A percentile compares a stretch with the other conserved stretches of the same genome.
phyloP scores from a whole-genome alignment of 176 grass and related monocot genomes.

The Musa troglodytarum region DNA sequence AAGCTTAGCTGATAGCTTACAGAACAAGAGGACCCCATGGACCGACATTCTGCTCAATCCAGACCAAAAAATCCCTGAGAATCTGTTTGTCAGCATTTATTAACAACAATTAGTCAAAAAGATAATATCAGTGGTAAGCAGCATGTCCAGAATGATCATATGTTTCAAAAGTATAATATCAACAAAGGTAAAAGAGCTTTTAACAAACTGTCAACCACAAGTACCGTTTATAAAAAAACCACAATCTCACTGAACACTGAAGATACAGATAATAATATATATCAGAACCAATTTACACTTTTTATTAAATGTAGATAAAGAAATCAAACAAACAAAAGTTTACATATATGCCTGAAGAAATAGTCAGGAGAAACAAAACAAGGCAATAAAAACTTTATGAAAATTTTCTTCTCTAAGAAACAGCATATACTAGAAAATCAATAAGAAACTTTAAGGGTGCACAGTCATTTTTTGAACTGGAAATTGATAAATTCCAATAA shows the following conservation, averaged over 20 bases:
- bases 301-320: too few species aligned
- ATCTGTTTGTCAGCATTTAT: constrained; percentile 37
- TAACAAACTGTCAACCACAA: not conserved
- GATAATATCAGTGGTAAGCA: not conserved
- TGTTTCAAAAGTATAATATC: too few species aligned
- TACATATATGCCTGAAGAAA: too few species aligned
- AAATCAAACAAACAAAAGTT: too few species aligned
- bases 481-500: not conserved
- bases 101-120: not conserved
- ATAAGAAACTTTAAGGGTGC: not conserved
- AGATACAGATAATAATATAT: not conserved
- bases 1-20: constrained; percentile 35
- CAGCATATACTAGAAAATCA: not conserved
- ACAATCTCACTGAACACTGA: constrained; percentile 18
- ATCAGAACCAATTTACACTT: too few species aligned
- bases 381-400: too few species aligned
- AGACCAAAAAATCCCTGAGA: constrained; percentile 63
- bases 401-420: not conserved
- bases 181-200: too few species aligned
- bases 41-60: constrained; percentile 87
- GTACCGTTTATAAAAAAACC: not conserved
- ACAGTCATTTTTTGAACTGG: not conserved
- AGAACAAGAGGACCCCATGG: constrained; percentile 95
- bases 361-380: too few species aligned
- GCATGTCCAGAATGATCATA: too few species aligned